phyloP scores from a whole-genome alignment of 2,329 filamentous ascomycete species.

The Cladophialophora chaetospira region DNA sequence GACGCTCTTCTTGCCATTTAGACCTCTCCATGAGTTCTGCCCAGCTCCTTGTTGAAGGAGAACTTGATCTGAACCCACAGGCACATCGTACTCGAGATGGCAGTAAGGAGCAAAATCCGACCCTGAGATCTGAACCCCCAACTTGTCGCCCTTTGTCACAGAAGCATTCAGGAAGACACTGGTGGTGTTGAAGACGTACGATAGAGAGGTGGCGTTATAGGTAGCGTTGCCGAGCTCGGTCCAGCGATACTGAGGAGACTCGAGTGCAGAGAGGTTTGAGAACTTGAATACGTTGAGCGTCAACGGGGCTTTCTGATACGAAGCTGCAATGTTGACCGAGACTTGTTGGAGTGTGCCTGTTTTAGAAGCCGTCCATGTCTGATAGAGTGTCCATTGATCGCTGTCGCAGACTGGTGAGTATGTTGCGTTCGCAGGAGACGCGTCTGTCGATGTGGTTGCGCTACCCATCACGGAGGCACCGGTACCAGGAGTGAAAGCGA shows the following conservation, averaged over 20 bases:
- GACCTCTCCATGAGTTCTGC: neutral
- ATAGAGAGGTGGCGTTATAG: neutral
- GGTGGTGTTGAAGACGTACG: neutral
- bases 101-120: neutral
- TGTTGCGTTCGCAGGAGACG: neutral
- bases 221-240: neutral
- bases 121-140: neutral
- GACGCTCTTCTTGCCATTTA: neutral
- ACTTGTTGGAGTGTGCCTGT: neutral
- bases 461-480: neutral
- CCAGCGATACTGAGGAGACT: neutral
- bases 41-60: neutral
- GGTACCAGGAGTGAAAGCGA: neutral
- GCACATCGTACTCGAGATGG: neutral
- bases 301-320: neutral
- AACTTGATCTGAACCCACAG: neutral
- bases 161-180: neutral
- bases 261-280: neutral
- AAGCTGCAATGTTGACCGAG: neutral
- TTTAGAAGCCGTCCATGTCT: neutral
- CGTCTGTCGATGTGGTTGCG: neutral
- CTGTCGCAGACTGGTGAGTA: neutral
- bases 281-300: neutral
- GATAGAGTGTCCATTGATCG: neutral
- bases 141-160: neutral